Percentiles rank a stretch among this genome's conserved stretches.
Evolutionary conservation across 2,329 filamentous ascomycete species (phyloP).

Genomic region (Orbilia brochopaga): DNA sequence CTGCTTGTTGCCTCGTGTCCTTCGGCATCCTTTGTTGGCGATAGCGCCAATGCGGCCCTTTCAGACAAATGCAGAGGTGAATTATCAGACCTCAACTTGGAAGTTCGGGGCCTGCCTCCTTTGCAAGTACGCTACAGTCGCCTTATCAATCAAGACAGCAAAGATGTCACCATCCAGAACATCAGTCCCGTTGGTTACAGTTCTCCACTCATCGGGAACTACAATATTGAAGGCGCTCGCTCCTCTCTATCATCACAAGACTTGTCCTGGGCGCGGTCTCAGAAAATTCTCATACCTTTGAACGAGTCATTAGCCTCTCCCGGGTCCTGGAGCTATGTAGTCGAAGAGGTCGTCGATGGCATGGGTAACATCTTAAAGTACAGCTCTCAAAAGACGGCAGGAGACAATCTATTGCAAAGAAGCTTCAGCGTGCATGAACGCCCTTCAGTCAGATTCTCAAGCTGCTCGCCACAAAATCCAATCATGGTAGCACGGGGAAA

Average conservation of each 20-base stretch:
- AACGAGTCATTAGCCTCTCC: slow-evolving; percentile 84
- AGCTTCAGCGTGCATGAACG: slow-evolving; percentile 85
- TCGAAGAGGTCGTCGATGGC: slow-evolving; percentile 90
- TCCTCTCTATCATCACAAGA: slow-evolving; percentile 65
- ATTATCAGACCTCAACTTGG: slow-evolving; percentile 80
- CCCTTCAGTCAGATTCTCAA: slow-evolving; percentile 72
- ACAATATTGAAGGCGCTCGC: slow-evolving; percentile 49
- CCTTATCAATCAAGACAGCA: slow-evolving; percentile 80
- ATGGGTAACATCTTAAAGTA: slow-evolving; percentile 87
- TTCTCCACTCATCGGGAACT: slow-evolving; percentile 70
- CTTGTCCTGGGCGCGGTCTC: slow-evolving; percentile 78
- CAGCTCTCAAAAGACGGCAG: slow-evolving; percentile 61
- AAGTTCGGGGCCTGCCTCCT: slow-evolving; percentile 86
- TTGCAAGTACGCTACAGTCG: slow-evolving; percentile 92
- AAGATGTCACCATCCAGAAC: slow-evolving; percentile 88
- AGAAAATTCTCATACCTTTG: slow-evolving; percentile 77
- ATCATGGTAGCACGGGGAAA: slow-evolving; percentile 82
- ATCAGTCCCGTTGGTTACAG: slow-evolving; percentile 85
- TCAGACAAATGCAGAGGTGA: slow-evolving; percentile 80
- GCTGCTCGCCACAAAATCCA: slow-evolving; percentile 79
- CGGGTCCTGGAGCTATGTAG: slow-evolving; percentile 85
- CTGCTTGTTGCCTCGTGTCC: slow-evolving; percentile 87
- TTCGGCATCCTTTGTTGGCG: slow-evolving; percentile 73
- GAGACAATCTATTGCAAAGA: slow-evolving; percentile 70
- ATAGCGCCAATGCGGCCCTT: slow-evolving; percentile 58